Base-by-base conservation (phyloP, 2,329 filamentous ascomycete genomes). In the Neopestalotiopsis clavispora region DNA sequence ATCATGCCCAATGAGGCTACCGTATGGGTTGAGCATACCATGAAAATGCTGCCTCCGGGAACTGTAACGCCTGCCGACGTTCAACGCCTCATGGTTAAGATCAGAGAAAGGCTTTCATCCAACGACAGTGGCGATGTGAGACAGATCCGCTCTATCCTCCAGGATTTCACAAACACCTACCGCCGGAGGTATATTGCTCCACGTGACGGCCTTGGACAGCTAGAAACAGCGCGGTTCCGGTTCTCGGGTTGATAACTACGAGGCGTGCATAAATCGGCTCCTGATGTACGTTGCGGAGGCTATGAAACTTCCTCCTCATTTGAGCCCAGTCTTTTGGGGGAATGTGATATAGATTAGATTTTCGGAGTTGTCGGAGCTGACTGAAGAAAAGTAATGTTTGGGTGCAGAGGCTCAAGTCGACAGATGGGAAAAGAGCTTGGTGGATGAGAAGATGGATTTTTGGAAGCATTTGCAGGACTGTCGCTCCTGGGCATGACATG, bases 161-260 rank as follows among this genome's bases (percentile, higher is more conserved):
- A 98, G 82, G 97, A 99, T 81, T 99, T 99, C 78, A 98, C 96
- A 30, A 97, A 95, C 78, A 93, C 91, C 38, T 99, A 99, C 80
- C 90, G 97, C 65, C 88, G 97, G 77, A 89, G 97, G 71, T 98
- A 99, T 77, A 93, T 99, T 61, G 95, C 96, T n/a, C 96, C 96
- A 6, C 86, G 95, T 70, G 95, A 98, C 78, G 95, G 95, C 0
- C 84, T 98, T 57, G 95, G 95, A 3, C 88, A 94, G 77, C 84
- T 98, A 69, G 94, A 97, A 82, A 94, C 94, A 30, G 90, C 92
- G 28, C 90, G 93, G 72, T 98, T 98, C 83, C 92, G 93, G 74
- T 98, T 97, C 78, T 83, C 82, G 69, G 87, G 88, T 69, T 90
- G 81, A 74, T 60, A 20, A 56, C 2, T n/a, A 57, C 12, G n/a